phyloP scores from a whole-genome alignment of 2,329 filamentous ascomycete species.

The Nemania sp. region DNA sequence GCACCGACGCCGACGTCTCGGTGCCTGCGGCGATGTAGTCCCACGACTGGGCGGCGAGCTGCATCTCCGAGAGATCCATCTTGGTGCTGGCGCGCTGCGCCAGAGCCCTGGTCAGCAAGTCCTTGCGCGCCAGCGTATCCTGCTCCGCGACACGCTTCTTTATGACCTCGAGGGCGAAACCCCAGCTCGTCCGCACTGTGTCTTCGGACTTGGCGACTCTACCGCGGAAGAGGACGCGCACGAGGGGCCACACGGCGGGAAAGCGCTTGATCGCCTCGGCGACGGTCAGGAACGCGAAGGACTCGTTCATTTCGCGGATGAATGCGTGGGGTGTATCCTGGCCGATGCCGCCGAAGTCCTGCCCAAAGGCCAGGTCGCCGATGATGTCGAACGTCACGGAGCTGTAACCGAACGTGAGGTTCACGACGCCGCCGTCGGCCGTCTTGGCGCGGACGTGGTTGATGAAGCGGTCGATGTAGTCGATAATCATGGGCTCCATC shows the following conservation, averaged over 20 bases:
- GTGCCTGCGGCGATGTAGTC: conserved; percentile 12
- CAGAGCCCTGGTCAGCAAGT: conserved; percentile 6
- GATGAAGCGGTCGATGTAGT: neutral
- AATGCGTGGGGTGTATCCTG: neutral
- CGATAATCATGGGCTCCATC: neutral
- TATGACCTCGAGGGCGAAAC: conserved; percentile 4
- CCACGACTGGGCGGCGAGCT: conserved; percentile 9
- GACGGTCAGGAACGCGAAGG: neutral
- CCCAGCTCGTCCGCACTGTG: neutral
- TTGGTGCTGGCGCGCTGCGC: conserved; percentile 1
- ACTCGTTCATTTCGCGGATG: neutral
- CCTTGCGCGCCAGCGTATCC: neutral
- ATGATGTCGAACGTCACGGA: neutral
- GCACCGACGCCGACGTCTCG: conserved; percentile 12
- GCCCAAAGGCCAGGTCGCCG: neutral
- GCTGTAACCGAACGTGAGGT: neutral
- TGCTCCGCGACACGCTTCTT: conserved; percentile 1
- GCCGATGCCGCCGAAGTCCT: neutral
- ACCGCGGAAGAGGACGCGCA: neutral
- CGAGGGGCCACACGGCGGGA: neutral
- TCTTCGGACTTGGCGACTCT: neutral
- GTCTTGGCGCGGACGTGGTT: neutral
- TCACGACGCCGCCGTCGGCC: neutral
- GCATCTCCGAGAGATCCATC: conserved; percentile 1
- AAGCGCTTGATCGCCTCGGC: conserved; percentile 7